A percentile compares a stretch with the other conserved stretches of the same genome.
phyloP scores from a whole-genome alignment of 1,139 yeast genomes.

The Geotrichum histeridarum region DNA sequence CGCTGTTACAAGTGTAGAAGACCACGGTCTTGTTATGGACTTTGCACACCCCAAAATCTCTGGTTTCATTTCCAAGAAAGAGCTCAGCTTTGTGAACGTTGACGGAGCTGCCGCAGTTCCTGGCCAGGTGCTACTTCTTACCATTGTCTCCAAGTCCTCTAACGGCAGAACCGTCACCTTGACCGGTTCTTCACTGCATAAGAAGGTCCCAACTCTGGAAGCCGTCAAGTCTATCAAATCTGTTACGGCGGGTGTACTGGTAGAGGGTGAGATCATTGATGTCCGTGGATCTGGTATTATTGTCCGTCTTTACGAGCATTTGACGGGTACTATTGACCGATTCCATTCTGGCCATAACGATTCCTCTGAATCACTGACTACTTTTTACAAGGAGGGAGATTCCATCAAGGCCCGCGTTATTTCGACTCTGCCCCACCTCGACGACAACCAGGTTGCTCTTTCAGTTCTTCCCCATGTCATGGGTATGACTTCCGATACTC shows the following conservation, averaged over 20 bases:
- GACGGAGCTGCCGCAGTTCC: conserved; percentile 39
- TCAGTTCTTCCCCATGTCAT: conserved; percentile 59
- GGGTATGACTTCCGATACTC: conserved; percentile 23
- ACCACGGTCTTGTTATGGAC: conserved; percentile 79
- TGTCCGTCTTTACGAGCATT: conserved; percentile 65
- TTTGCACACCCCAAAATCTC: conserved; percentile 50
- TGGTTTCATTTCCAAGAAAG: conserved; percentile 78
- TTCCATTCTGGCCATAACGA: conserved; percentile 55
- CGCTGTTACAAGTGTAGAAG: conserved; percentile 74
- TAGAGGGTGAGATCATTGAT: conserved; percentile 66
- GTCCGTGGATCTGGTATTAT: conserved; percentile 54
- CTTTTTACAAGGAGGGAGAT: conserved; percentile 62
- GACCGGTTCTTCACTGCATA: conserved; percentile 42
- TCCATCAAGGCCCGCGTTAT: conserved; percentile 64
- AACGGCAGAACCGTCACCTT: conserved; percentile 60
- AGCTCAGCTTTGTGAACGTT: conserved; percentile 38
- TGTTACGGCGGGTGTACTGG: conserved; percentile 75
- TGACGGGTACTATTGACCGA: conserved; percentile 64
- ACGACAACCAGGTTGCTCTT: conserved; percentile 53
- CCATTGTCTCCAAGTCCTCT: conserved; percentile 33
- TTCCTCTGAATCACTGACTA: conserved; percentile 48
- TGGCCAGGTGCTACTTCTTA: conserved; percentile 40
- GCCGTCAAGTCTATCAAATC: conserved; percentile 69
- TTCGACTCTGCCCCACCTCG: conserved; percentile 46
- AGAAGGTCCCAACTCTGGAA: conserved; percentile 44